These are phyloP conservation scores for Penicillium arizonense DNA, from an alignment of 495 filamentous ascomycete genomes.

Conservation along the genomic window DNA sequence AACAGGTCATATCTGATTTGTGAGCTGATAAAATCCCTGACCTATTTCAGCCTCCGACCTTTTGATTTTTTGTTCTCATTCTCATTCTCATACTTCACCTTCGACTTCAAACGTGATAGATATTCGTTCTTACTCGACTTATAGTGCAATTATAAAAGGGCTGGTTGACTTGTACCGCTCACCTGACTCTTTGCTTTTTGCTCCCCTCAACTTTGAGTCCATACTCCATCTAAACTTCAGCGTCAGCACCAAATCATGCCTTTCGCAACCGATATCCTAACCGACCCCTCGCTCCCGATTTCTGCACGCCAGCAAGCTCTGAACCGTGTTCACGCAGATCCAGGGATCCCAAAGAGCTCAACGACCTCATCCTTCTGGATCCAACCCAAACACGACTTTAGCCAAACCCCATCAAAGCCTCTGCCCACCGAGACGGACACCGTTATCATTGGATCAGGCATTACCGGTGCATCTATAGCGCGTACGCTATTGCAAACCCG, in stretches of 20 bases:
- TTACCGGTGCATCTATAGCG: conserved; percentile 67
- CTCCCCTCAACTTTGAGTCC: background rate
- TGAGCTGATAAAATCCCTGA: background rate
- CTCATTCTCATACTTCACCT: background rate
- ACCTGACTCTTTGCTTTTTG: no score
- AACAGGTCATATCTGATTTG: conserved; percentile 16
- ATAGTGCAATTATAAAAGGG: no score
- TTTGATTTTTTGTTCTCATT: background rate
- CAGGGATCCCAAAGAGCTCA: conserved; percentile 35
- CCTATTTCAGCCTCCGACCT: background rate
- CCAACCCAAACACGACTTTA: conserved; percentile 50
- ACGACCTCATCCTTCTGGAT: conserved; percentile 76
- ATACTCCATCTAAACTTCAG: background rate
- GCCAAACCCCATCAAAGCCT: conserved; percentile 57
- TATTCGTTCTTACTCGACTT: no score
- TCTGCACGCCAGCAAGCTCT: conserved; percentile 23
- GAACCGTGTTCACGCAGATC: conserved; percentile 25
- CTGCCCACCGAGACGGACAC: conserved; percentile 61
- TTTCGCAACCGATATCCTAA: conserved; percentile 19
- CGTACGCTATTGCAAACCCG: conserved; percentile 52
- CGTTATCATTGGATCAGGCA: conserved; percentile 70
- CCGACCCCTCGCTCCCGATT: conserved; percentile 15
- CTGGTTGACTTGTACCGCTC: no score
- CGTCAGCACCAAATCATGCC: conserved; percentile 16
- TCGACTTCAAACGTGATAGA: background rate